These are phyloP conservation scores for Aureobasidium melanogenum DNA, from an alignment of 2,329 filamentous ascomycete species.

Conservation along the genomic window DNA sequence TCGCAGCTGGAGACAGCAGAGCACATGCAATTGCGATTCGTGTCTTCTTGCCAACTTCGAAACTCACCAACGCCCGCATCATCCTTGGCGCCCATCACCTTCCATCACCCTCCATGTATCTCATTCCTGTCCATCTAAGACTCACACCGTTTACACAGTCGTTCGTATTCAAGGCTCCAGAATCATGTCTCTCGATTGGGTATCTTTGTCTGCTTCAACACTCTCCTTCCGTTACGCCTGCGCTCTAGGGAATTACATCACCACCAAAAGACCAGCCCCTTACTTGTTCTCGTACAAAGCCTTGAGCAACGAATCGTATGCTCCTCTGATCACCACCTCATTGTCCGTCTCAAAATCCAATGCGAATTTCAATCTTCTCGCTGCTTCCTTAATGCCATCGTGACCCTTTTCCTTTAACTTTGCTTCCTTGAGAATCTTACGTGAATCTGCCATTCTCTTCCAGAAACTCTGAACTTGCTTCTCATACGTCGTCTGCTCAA, in stretches of 20 bases:
- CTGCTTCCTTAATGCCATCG: neutral
- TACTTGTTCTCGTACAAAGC: conserved; percentile 5
- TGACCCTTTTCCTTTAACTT: conserved; percentile 4
- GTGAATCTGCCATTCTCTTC: conserved; percentile 15
- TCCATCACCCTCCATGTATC: neutral
- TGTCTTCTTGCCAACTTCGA: conserved; percentile 7
- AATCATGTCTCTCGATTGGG: neutral
- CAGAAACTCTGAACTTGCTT: conserved; percentile 18
- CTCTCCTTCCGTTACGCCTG: neutral
- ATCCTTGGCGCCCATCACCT: neutral
- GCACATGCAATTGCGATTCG: conserved; percentile 11
- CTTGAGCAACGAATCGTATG: neutral
- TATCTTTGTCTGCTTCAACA: neutral
- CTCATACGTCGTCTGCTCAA: conserved; percentile 18
- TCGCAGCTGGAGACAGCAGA: neutral
- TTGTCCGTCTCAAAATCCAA: conserved; percentile 10
- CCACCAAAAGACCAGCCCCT: neutral
- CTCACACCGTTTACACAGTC: neutral
- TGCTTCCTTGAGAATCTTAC: conserved; percentile 6
- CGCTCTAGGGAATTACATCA: neutral
- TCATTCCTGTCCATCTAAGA: neutral
- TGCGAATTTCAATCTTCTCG: neutral
- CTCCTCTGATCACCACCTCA: neutral
- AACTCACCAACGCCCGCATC: conserved; percentile 1
- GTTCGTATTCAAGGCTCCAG: neutral